phyloP scores from a whole-genome alignment of 2,329 filamentous ascomycete genomes.

The Daldinia eschscholtzii region DNA sequence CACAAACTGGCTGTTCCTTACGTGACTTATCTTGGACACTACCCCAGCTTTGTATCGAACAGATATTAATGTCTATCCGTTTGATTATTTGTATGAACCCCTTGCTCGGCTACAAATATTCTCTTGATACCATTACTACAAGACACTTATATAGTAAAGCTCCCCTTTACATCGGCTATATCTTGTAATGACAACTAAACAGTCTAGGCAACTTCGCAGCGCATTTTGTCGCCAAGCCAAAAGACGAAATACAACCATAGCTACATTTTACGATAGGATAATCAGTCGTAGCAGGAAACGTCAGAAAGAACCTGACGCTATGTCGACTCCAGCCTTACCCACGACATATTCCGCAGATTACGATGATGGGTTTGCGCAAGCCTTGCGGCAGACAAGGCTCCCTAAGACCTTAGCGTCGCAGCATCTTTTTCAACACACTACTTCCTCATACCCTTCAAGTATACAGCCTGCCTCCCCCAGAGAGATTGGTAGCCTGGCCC shows the following conservation, averaged over 20 bases:
- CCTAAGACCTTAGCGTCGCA: conserved; percentile 7
- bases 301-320: conserved; percentile 16
- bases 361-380: neutral
- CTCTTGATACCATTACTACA: neutral
- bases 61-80: conserved; percentile 30
- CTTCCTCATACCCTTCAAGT: neutral
- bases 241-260: conserved; percentile 3
- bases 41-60: conserved; percentile 8
- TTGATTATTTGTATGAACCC: conserved; percentile 23
- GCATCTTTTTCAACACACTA: conserved; percentile 3
- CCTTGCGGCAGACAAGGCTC: conserved; percentile 12
- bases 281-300: neutral
- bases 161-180: neutral
- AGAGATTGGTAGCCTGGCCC: conserved; percentile 37
- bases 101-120: conserved; percentile 1
- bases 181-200: conserved; percentile 22
- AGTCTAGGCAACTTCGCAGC: conserved; percentile 19
- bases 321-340: conserved; percentile 20
- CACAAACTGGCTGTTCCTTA: conserved; percentile 8
- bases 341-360: conserved; percentile 5
- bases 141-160: conserved; percentile 13
- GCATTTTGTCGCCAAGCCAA: conserved; percentile 15
- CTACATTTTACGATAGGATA: conserved; percentile 1
- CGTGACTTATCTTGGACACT: conserved; percentile 24
- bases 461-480: conserved; percentile 17